Evolutionary conservation across 805 yeast genomes (phyloP).

Genomic region (Cyberlindnera americana): DNA sequence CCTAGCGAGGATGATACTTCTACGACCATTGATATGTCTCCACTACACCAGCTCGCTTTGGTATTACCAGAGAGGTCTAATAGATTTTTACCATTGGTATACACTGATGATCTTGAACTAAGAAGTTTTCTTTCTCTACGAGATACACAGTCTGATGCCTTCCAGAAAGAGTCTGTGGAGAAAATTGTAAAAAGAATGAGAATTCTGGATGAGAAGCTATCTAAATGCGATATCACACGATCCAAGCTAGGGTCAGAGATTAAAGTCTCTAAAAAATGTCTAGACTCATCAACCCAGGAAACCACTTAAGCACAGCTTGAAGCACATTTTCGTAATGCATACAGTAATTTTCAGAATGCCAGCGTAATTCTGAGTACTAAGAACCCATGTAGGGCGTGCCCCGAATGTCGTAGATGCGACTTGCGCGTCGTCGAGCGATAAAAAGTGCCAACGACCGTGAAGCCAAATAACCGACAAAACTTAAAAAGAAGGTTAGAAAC

Average conservation of each 20-base stretch:
- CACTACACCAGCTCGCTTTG: slow-evolving; percentile 18
- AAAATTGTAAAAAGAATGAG: background rate
- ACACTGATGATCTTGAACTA: slow-evolving; percentile 4
- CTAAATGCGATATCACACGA: background rate
- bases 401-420: background rate
- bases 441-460: slow-evolving; percentile 3
- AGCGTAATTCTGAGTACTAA: slow-evolving; percentile 12
- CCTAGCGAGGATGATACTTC: background rate
- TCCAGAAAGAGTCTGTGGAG: background rate
- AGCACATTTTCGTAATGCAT: too few species aligned
- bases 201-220: background rate
- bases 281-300: too few species aligned
- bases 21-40: slow-evolving; percentile 4
- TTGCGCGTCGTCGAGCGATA: slow-evolving; percentile 9
- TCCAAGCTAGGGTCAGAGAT: background rate
- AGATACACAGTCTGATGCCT: background rate
- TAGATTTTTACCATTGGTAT: slow-evolving; percentile 11
- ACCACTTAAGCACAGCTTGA: too few species aligned
- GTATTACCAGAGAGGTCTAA: slow-evolving; percentile 11
- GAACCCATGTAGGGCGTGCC: background rate
- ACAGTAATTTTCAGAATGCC: slow-evolving; percentile 4
- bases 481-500: background rate
- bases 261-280: too few species aligned
- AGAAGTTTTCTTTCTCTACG: background rate
- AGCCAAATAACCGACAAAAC: background rate